Base-by-base conservation (phyloP, 2,329 filamentous ascomycete genomes). In the Colletotrichum salicis region DNA sequence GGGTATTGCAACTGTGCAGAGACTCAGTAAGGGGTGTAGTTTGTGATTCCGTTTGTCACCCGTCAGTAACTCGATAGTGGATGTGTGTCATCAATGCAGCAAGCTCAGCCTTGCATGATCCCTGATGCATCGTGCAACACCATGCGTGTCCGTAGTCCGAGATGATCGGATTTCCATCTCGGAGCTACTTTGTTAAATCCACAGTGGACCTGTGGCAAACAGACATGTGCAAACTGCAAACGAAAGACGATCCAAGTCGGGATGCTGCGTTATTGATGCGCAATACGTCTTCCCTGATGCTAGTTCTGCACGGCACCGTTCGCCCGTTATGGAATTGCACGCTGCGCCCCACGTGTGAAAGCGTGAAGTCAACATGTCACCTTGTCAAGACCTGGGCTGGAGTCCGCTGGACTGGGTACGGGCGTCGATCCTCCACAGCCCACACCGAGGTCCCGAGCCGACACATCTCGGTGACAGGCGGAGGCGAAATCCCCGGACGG, bases 381-480 rank as follows among this genome's bases (percentile, higher is more conserved):
- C 37, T 19, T 41, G 37, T 41, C 37, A 19, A 41, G 37, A 41
- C 37, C 15, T 56, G 54, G 45, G 37, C 29, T 24, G 13, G 37
- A 41, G 15, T 41, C 37, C 37, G 37, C 37, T 19, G 37, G 56
- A 56, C 56, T 66, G 56, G 67, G 56, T 57, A 54, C 66, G 56
- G 27, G 19, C 41, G 67, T 72, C 70, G 67, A 72, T 72, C 67
- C 67, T 72, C 67, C 70, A 71, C 70, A 72, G 33, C 24, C 66
- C 58, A 70, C 54, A 71, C 67, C 61, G 70, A 70, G n/a, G 48
- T 51, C 37, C 67, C 60, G 62, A 71, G 67, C 67, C 70, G 70
- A 72, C 11, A 24, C 48, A 27, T 37, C 66, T 72, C 66, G 70
- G 70, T 72, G 66, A 72, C 66, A 69, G 48, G 60, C 69, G 54